Percentiles rank a stretch among this genome's conserved stretches.
Conservation (phyloP, 2,329 filamentous ascomycete species). For the Bipolaris zeicola region DNA sequence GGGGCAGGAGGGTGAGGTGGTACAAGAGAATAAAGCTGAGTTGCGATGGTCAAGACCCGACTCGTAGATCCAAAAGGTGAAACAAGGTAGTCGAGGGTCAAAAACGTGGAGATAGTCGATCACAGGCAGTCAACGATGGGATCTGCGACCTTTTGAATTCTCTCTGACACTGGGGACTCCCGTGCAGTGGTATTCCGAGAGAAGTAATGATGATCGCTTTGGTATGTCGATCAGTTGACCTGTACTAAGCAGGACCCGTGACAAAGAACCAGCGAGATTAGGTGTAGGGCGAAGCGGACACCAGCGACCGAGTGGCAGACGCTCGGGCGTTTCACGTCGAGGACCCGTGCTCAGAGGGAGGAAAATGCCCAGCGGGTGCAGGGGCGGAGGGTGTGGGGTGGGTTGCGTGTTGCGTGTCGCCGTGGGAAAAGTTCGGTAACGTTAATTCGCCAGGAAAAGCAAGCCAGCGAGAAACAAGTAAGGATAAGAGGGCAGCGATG, state of each 20-base stretch:
- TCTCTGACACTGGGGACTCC: slow-evolving; percentile 45
- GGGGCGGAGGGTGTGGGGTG: slow-evolving; percentile 32
- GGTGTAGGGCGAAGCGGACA: slow-evolving; percentile 34
- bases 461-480: slow-evolving; percentile 44
- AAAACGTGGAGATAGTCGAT: slow-evolving; percentile 58
- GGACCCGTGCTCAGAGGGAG: slow-evolving; percentile 42
- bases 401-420: slow-evolving; percentile 37
- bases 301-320: slow-evolving; percentile 42
- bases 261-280: slow-evolving; percentile 47
- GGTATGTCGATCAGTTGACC: slow-evolving; percentile 47
- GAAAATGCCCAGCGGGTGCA: slow-evolving; percentile 32
- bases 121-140: slow-evolving; percentile 53
- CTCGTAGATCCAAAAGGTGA: slow-evolving; percentile 38
- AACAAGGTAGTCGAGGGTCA: slow-evolving; percentile 44
- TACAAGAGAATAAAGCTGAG: slow-evolving; percentile 32
- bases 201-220: slow-evolving; percentile 44
- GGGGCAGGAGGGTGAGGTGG: background rate
- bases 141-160: slow-evolving; percentile 56
- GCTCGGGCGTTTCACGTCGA: slow-evolving; percentile 48
- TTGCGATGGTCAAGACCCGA: slow-evolving; percentile 32
- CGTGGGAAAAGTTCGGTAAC: slow-evolving; percentile 30
- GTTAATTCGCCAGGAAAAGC: slow-evolving; percentile 28
- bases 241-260: slow-evolving; percentile 44
- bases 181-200: slow-evolving; percentile 39
- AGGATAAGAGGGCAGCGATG: slow-evolving; percentile 37